A percentile compares a stretch with the other conserved stretches of the same genome.
phyloP scores from a whole-genome alignment of 2,329 filamentous ascomycete species.

The Epichloe amarillans region DNA sequence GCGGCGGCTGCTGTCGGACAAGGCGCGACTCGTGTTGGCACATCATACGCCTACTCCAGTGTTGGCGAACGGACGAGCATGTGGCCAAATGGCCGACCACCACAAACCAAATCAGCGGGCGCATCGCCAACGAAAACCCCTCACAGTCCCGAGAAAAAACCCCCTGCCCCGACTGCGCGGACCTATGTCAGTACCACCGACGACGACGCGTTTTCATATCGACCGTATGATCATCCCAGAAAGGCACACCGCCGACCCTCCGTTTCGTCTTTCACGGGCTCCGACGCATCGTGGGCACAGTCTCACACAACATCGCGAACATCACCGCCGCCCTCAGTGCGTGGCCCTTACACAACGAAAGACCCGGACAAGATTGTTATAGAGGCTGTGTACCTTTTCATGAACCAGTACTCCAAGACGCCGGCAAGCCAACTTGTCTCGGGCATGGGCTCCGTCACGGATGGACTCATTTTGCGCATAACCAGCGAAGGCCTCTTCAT shows the following conservation, averaged over 20 bases:
- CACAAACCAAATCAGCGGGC: constrained; percentile 14
- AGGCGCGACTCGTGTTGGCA: constrained; percentile 27
- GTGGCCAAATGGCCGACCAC: constrained; percentile 47
- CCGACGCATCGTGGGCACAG: constrained; percentile 75
- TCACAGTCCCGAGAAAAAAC: constrained; percentile 24
- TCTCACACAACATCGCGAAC: constrained; percentile 76
- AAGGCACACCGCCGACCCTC: constrained; percentile 46
- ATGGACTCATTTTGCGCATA: constrained; percentile 83
- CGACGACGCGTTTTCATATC: constrained; percentile 57
- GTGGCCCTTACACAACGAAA: constrained; percentile 70
- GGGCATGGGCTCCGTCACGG: constrained; percentile 72
- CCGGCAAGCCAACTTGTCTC: constrained; percentile 83
- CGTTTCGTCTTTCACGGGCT: constrained; percentile 54
- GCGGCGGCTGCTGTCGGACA: constrained; percentile 18
- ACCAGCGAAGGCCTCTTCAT: constrained; percentile 93
- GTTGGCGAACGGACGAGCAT: constrained; percentile 58
- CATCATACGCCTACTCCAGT: constrained; percentile 49
- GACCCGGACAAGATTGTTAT: constrained; percentile 96
- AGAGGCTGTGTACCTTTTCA: constrained; percentile 83
- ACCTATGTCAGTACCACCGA: constrained; percentile 44
- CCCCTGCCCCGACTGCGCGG: constrained; percentile 39
- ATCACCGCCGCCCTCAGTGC: constrained; percentile 66
- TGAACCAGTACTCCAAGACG: constrained; percentile 76
- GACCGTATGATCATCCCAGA: constrained; percentile 61
- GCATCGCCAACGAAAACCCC: constrained; percentile 14